Evolutionary conservation across 768 basidiomycete species (phyloP), one percentile per base, ranked within the genome.

Genomic region (Suillus plorans): DNA sequence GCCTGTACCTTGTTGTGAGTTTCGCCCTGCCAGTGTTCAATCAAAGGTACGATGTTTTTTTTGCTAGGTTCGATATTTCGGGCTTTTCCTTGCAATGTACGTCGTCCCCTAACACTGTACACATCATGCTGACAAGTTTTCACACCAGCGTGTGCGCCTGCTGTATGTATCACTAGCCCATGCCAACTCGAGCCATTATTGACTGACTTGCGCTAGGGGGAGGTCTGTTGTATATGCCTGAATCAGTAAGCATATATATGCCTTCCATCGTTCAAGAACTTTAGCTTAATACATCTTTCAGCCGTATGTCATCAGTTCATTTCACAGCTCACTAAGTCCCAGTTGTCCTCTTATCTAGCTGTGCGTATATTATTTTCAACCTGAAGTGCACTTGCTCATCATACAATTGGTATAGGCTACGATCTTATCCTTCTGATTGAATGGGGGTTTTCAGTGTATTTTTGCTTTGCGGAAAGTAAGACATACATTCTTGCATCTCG

Each of bases 361-460:
- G 57, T 36, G 16, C 22, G 57, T 39, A 18, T 37, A 41, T 25
- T 8, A 22, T 18, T 25, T 57, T 39, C 7, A 58, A 5, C 57
- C 2, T 39, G 22, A 25, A 16, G 14, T 9, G 22, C 37, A 58
- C 18, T 39, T 9, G 1, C 22, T 58, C 22, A 58, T 25, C 22
- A 10, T 41, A 16, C 22, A 25, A 25, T 39, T 25, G 57, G 16
- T 10, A 39, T 3, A 58, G 57, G 57, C 22, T 58, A 58, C 22
- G 37, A 25, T 58, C 37, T 58, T 58, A 16, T 58, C 9, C 37
- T 58, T 41, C 16, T 58, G 9, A 58, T 58, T 18, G 57, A 58
- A 39, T 58, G 57, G 57, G 57, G 57, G 5, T 58, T 58, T 39
- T 58, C 57, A 10, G 57, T 58, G 14, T 58, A 58, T 58, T 58